phyloP scores from a whole-genome alignment of 352 stramenopile species.

The Peronospora destructor region DNA sequence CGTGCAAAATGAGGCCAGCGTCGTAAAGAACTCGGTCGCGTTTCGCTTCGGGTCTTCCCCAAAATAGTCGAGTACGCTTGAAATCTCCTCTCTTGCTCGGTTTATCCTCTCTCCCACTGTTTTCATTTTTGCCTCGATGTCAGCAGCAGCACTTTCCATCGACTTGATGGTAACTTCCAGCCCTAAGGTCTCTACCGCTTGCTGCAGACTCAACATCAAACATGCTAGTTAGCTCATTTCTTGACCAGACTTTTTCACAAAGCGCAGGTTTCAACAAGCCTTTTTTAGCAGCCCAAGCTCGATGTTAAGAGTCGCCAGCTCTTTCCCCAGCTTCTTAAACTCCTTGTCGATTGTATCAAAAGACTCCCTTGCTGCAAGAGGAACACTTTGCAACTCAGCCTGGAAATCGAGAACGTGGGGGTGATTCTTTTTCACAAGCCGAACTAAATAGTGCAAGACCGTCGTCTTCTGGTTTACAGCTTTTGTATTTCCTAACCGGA shows the following conservation, averaged over 20 bases:
- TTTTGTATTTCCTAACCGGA: conserved; percentile 92
- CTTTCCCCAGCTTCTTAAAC: conserved; percentile 50
- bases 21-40: conserved; percentile 70
- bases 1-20: conserved; percentile 72
- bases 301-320: conserved; percentile 35
- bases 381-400: conserved; percentile 81
- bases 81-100: conserved; percentile 44
- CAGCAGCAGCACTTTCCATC: conserved; percentile 27
- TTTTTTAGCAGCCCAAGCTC: conserved; percentile 49
- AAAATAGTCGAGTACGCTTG: conserved; percentile 81
- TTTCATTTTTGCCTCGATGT: conserved; percentile 46
- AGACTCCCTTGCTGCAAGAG: conserved; percentile 74
- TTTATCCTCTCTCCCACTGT: conserved; percentile 33
- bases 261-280: conserved; percentile 8
- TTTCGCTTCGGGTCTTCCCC: conserved; percentile 74
- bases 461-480: conserved; percentile 96
- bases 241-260: not conserved
- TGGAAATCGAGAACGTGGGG: conserved; percentile 88
- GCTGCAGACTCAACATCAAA: conserved; percentile 11
- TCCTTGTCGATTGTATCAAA: conserved; percentile 66
- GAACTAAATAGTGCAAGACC: conserved; percentile 96
- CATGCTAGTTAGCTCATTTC: conserved; percentile 2
- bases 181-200: conserved; percentile 22
- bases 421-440: conserved; percentile 94
- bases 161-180: conserved; percentile 28